Conservation (phyloP, 768 basidiomycete species). For the Rhizopogon vulgaris region DNA sequence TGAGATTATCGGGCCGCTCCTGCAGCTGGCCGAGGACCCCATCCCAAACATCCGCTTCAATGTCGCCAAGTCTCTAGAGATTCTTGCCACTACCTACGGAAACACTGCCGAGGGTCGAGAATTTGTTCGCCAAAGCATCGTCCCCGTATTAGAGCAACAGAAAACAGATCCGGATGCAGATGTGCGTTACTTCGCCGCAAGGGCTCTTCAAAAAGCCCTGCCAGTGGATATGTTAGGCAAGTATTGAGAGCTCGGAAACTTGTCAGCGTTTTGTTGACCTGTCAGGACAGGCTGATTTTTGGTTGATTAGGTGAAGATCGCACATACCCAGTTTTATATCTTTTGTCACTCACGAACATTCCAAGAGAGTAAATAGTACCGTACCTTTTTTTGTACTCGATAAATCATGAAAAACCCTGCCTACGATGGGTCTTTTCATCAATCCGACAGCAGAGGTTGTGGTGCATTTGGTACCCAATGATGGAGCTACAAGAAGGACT, state of each 20-base stretch:
- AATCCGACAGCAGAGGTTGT: too few species aligned
- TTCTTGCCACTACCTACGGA: slow-evolving; percentile 70
- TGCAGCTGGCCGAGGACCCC: slow-evolving; percentile 78
- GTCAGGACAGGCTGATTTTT: slow-evolving; percentile 16
- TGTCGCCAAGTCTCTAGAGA: slow-evolving; percentile 91
- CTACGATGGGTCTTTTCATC: too few species aligned
- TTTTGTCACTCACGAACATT: slow-evolving; percentile 13
- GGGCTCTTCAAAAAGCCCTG: slow-evolving; percentile 61
- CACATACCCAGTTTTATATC: slow-evolving; percentile 26
- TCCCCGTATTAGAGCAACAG: slow-evolving; percentile 81
- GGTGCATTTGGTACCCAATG: too few species aligned
- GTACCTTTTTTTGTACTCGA: slow-evolving; percentile 24
- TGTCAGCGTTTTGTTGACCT: slow-evolving; percentile 1
- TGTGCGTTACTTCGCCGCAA: slow-evolving; percentile 88
- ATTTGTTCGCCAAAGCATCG: slow-evolving; percentile 65
- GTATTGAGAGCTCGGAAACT: slow-evolving; percentile 1
- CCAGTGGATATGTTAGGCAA: slow-evolving; percentile 34
- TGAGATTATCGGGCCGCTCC: slow-evolving; percentile 78
- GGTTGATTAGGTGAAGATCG: slow-evolving; percentile 15
- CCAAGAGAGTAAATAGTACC: slow-evolving; percentile 25
- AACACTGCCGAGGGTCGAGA: slow-evolving; percentile 62
- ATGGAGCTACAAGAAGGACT: too few species aligned
- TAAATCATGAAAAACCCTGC: slow-evolving; percentile 10
- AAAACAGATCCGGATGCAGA: slow-evolving; percentile 91
- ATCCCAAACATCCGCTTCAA: slow-evolving; percentile 99